Percentiles rank a stretch among this genome's conserved stretches.
phyloP scores from a whole-genome alignment of 2,329 filamentous ascomycete species.

The Xylaria sp. region DNA sequence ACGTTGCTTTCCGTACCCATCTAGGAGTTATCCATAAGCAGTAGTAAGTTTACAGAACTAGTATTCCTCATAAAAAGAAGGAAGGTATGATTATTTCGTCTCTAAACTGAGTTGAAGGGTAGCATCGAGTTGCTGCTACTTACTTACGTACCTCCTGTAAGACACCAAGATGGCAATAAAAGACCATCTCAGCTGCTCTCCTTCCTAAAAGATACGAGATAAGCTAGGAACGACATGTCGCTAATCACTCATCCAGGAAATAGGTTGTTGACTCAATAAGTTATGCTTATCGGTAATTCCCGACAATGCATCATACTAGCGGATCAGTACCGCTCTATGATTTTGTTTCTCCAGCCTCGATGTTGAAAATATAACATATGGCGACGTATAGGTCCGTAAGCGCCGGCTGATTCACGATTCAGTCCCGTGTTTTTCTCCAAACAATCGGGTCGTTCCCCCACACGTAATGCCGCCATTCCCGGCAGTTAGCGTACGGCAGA shows the following conservation, averaged over 20 bases:
- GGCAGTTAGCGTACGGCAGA: neutral
- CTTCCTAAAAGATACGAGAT: neutral
- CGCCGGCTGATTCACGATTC: neutral
- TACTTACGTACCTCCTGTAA: neutral
- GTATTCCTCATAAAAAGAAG: neutral
- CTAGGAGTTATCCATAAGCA: neutral
- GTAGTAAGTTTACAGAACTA: neutral
- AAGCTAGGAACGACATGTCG: neutral
- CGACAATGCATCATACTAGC: neutral
- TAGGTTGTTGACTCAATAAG: too few relatives aligned
- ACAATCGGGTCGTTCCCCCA: slow-evolving; percentile 15
- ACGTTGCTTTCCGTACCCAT: neutral
- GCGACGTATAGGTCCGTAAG: slow-evolving; percentile 6
- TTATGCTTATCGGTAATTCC: too few relatives aligned
- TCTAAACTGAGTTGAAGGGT: neutral
- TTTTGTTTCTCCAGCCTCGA: neutral
- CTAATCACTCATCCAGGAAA: neutral
- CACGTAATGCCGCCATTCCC: slow-evolving; percentile 4
- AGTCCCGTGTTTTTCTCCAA: slow-evolving; percentile 5
- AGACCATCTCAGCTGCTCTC: neutral
- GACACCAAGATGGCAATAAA: neutral
- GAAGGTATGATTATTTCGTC: neutral
- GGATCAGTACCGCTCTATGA: neutral
- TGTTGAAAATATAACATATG: neutral
- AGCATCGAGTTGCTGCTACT: neutral